Evolutionary conservation across 257 asterid genomes (phyloP), one percentile per base, ranked within the genome.

Genomic region (Solanum phureja): DNA sequence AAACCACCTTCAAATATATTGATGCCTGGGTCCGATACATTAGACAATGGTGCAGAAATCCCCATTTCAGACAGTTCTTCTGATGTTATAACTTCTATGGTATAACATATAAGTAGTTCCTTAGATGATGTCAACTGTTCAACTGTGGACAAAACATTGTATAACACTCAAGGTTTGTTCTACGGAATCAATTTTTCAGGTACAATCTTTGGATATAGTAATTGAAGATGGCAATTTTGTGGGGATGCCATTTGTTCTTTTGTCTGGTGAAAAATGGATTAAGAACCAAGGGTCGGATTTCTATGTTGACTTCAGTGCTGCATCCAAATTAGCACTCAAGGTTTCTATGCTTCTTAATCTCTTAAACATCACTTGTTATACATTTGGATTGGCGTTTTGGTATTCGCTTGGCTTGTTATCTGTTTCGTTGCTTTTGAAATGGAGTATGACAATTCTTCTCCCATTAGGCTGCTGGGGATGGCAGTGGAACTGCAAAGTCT

Each of bases 191-290:
- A 87, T 87, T 94, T 81, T 87, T 88, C 95, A 96, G 99, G 94
- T 96, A 86, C 98, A 93, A 87, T 94, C 95, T 56, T 85, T 96
- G 89, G 99, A 97, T 89, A 93, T 97, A 62, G 90, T 88, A 86
- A 85, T 95, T 86, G 98, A 92, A 90, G 98, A 93, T 89, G 98
- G 90, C 86, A 89, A 71, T 46, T 96, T 91, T 89, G 93, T 93
- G 90, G 99, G 99, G 88, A 96, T 97, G 95, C 98, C 99, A 84
- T 97, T 97, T 94, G 99, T 97, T 92, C 93, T 97, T 89, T 74
- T 95, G 90, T 92, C 94, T 87, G 94, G 92, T 87, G 96, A 91
- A 86, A 94, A 91, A 84, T 97, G 99, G 99, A 83, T 97, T 56
- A 97, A 96, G 89, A 90, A 97, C 91, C 88, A 91, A 13, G 98